Base-by-base conservation (phyloP, 257 asterid species). In the Rhazya stricta region DNA sequence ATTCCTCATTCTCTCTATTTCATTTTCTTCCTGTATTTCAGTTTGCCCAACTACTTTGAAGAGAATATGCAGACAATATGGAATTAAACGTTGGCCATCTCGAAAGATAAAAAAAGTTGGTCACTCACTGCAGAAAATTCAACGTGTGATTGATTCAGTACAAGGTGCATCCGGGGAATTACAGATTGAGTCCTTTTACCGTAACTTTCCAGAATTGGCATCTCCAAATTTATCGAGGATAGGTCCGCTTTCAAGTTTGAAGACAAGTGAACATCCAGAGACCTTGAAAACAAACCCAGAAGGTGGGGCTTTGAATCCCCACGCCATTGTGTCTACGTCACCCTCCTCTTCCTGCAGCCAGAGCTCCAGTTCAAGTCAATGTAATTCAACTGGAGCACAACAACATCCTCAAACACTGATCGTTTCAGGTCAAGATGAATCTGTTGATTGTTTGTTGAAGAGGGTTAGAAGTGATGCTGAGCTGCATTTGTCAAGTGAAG, bases 21-120 rank as follows among this genome's bases (percentile, higher is more conserved):
- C 32, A 10, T 23, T 51, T 51, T 58, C 5, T 72, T 29, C 50
- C 27, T 25, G 21, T 48, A 21, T 69, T 86, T 79, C 91, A 94
- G 98, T 94, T 78, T 94, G 98, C 73, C 97, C 97, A 32, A 94
- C 98, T 34, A 94, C 98, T 12, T 84, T 94, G 91, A 94, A 94
- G 92, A 89, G 97, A 88, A 91, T 94, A 88, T 94, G 98, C 88
- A 84, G 98, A 82, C 96, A 89, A 73, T 90, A 91, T 27, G 97
- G 97, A 23, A 91, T 94, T 43, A 90, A 88, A 65, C 97, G 98
- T 45, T 94, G 98, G 98, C 98, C 98, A 68, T 94, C 97, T 71
- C 86, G 97, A 41, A 94, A 90, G 81, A 88, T 94, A 84, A 94
- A 91, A 91, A 94, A 94, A 76, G 98, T 94, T 3, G 98, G 96